Percentiles rank a stretch among this genome's conserved stretches.
Conservation (phyloP, 176 grass and related monocot species). For the Typha latifolia region DNA sequence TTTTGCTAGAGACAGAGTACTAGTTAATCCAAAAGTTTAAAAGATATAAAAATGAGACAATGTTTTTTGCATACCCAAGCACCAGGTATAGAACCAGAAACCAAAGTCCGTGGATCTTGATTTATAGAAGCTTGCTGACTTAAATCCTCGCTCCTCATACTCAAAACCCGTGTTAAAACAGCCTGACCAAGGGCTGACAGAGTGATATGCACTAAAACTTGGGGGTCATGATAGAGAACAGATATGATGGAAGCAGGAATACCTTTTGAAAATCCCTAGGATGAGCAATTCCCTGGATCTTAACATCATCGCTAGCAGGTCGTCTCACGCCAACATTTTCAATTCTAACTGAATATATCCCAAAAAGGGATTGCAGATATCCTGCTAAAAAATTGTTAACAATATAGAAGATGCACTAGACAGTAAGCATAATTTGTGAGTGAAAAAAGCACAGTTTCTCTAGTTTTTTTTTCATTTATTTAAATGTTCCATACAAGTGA, state of each 20-base stretch:
- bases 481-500: too few relatives aligned
- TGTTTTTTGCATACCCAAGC: constrained; percentile 8
- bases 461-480: too few relatives aligned
- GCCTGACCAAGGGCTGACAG: constrained; percentile 23
- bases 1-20: background rate
- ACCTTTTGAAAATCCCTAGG: constrained; percentile 60
- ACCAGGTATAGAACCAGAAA: constrained; percentile 16
- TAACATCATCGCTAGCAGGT: constrained; percentile 43
- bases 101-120: constrained; percentile 13
- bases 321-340: constrained; percentile 43
- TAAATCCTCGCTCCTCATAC: constrained; percentile 29
- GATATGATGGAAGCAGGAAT: constrained; percentile 2
- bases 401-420: background rate
- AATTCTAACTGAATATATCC: constrained; percentile 58
- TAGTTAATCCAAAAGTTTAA: background rate
- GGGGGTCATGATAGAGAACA: background rate
- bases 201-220: background rate
- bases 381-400: constrained; percentile 18
- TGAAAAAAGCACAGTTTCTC: background rate
- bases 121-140: constrained; percentile 24
- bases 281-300: constrained; percentile 37
- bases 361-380: constrained; percentile 52
- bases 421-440: background rate
- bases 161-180: constrained; percentile 35
- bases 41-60: constrained; percentile 1